Base-by-base conservation (phyloP, 768 basidiomycete genomes). In the Mrakia blollopis region DNA sequence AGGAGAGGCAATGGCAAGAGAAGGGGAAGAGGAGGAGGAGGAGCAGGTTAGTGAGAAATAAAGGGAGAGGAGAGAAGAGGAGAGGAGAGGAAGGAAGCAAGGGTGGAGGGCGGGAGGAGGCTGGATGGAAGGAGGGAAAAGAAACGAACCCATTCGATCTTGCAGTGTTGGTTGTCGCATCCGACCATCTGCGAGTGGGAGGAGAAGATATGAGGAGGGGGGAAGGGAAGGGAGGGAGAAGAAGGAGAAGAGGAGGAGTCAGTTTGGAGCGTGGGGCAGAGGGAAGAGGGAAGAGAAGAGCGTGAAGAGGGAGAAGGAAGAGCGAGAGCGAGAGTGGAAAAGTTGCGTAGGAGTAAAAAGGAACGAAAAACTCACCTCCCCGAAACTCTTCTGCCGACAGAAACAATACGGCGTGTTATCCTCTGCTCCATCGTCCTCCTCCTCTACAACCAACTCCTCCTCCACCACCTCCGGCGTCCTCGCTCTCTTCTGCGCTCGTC, bases 121-220 rank as follows among this genome's bases (percentile, higher is more conserved):
- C n/a, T n/a, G 44, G 28, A 10, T 21, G 23, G 44, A 30, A 70
- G 23, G 25, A n/a, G 25, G 63, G 63, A 3, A 30, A 63, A n/a
- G 23, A 14, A 11, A 76, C 70, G 71, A 25, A 72, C 76, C 77
- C 77, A 78, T 65, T 78, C 77, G 73, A 78, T 78, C 35, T 69
- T 65, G 63, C 77, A 78, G 35, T 61, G 44, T n/a, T 74, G 65
- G 57, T 78, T 74, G 67, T 78, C 77, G 61, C 77, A 78, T 16
- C 77, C 77, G 47, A 78, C 77, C 77, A 78, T 78, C 77, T 78
- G 60, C 23, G 8, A 7, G n/a, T 28, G 4, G 52, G 8, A 9
- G 11, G 62, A 30, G 13, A 32, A n/a, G 18, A 30, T n/a, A 28
- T 9, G 35, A 32, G 62, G 13, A 28, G 61, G 30, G 32, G 14